phyloP scores from a whole-genome alignment of 305 asterid species.

The Fraxinus floribunda region DNA sequence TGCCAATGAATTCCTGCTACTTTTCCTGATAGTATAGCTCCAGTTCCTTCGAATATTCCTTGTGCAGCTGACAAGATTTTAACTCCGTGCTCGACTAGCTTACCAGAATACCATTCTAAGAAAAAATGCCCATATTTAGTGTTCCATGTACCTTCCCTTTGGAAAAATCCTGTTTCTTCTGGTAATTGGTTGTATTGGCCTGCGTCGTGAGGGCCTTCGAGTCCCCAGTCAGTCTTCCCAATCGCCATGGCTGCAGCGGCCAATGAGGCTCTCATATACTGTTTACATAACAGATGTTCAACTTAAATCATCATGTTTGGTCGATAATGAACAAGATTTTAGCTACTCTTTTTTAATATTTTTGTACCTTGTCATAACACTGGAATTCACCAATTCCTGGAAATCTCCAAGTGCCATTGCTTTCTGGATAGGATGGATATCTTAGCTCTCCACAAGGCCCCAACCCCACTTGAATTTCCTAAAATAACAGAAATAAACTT shows the following conservation, averaged over 20 bases:
- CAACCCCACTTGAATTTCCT: conserved; percentile 94
- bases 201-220: conserved; percentile 77
- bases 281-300: not conserved
- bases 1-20: conserved; percentile 95
- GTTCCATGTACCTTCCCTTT: conserved; percentile 76
- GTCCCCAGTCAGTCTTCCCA: conserved; percentile 74
- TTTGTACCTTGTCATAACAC: conserved; percentile 77
- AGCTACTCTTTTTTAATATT: not conserved
- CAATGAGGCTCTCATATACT: conserved; percentile 89
- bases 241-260: conserved; percentile 68
- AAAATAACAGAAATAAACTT: conserved; percentile 13
- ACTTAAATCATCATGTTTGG: not conserved
- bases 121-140: conserved; percentile 73
- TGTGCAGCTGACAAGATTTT: conserved; percentile 64
- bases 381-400: conserved; percentile 96
- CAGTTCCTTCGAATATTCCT: conserved; percentile 57
- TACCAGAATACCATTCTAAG: conserved; percentile 73
- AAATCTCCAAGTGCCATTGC: conserved; percentile 89
- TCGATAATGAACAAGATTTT: not conserved
- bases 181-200: conserved; percentile 80
- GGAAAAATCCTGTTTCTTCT: conserved; percentile 74
- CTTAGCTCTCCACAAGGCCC: conserved; percentile 98
- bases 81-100: conserved; percentile 79
- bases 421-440: conserved; percentile 93
- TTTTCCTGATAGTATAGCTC: conserved; percentile 77